Conservation (phyloP, 352 stramenopile genomes). For the Globisporangium cystogenes region DNA sequence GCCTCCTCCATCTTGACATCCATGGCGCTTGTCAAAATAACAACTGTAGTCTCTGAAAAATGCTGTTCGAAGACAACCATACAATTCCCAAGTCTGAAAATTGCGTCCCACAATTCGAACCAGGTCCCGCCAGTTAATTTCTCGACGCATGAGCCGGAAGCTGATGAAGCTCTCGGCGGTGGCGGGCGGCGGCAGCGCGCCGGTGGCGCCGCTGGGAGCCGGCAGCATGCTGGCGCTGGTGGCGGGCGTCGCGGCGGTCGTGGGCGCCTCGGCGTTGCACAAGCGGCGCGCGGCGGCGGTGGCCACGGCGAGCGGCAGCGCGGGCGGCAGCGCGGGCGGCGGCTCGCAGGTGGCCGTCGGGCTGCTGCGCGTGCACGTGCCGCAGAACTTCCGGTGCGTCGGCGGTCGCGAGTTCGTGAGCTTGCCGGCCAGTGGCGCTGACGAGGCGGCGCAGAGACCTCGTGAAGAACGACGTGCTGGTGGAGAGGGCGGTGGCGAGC, state of each 20-base stretch:
- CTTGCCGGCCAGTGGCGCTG: too few relatives aligned
- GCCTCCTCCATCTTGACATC: slow-evolving; percentile 10
- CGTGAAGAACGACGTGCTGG: slow-evolving; percentile 70
- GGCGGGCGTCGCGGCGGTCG: slow-evolving; percentile 31
- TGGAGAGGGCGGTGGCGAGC: slow-evolving; percentile 50
- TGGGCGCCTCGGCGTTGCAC: slow-evolving; percentile 40
- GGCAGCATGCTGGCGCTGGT: slow-evolving; percentile 35
- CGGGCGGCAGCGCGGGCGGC: neutral
- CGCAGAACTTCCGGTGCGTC: slow-evolving; percentile 42
- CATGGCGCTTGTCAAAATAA: neutral
- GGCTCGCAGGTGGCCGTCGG: slow-evolving; percentile 29
- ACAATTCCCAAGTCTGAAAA: neutral
- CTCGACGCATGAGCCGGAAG: slow-evolving; percentile 31
- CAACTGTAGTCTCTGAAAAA: neutral
- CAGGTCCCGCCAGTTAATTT: too few relatives aligned
- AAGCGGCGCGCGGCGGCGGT: slow-evolving; percentile 18
- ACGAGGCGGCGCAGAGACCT: slow-evolving; percentile 20
- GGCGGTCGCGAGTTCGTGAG: too few relatives aligned
- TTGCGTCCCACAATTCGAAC: too few relatives aligned
- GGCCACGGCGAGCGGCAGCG: neutral
- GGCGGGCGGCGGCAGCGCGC: slow-evolving; percentile 6
- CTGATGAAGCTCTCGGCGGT: slow-evolving; percentile 31
- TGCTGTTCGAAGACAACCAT: neutral
- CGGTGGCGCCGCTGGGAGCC: slow-evolving; percentile 22
- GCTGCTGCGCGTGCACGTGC: slow-evolving; percentile 45